Conservation (phyloP, 2,329 filamentous ascomycete species). For the Tolypocladium album region DNA sequence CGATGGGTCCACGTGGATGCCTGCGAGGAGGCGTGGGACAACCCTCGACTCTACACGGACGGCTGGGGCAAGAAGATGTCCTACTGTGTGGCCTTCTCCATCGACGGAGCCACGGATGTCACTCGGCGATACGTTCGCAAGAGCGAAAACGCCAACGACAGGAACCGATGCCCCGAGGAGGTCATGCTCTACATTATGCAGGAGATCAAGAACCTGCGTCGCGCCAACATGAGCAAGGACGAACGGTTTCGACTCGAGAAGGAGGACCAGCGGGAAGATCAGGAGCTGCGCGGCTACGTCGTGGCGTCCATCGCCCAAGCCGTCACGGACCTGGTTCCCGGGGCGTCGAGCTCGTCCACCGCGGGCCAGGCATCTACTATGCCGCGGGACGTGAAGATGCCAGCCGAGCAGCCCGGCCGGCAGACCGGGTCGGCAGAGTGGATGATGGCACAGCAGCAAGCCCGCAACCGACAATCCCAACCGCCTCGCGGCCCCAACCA, state of each 20-base stretch:
- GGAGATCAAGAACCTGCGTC: conserved; percentile 78
- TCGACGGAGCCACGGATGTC: conserved; percentile 65
- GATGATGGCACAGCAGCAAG: conserved; percentile 36
- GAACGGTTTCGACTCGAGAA: conserved; percentile 73
- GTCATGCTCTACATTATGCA: conserved; percentile 85
- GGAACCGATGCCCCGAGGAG: conserved; percentile 75
- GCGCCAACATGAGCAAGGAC: conserved; percentile 76
- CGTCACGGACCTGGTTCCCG: conserved; percentile 56
- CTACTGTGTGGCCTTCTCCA: conserved; percentile 94
- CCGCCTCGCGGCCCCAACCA: conserved; percentile 35
- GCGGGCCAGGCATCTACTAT: conserved; percentile 10
- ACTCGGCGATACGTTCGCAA: conserved; percentile 62
- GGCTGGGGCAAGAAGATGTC: conserved; percentile 96
- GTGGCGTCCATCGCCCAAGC: conserved; percentile 64
- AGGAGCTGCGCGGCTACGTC: conserved; percentile 64
- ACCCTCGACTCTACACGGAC: conserved; percentile 82
- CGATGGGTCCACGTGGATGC: conserved; percentile 96
- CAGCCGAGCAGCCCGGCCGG: conserved; percentile 45
- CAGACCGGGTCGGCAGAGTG: conserved; percentile 41
- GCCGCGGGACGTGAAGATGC: conserved; percentile 47
- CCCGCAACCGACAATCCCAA: conserved; percentile 26
- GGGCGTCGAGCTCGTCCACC: conserved; percentile 21
- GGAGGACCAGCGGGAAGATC: conserved; percentile 66
- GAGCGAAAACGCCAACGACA: conserved; percentile 58
- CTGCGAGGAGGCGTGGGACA: conserved; percentile 93